Conservation (phyloP, 1,139 yeast genomes). For the Pneumocystis jirovecii region DNA sequence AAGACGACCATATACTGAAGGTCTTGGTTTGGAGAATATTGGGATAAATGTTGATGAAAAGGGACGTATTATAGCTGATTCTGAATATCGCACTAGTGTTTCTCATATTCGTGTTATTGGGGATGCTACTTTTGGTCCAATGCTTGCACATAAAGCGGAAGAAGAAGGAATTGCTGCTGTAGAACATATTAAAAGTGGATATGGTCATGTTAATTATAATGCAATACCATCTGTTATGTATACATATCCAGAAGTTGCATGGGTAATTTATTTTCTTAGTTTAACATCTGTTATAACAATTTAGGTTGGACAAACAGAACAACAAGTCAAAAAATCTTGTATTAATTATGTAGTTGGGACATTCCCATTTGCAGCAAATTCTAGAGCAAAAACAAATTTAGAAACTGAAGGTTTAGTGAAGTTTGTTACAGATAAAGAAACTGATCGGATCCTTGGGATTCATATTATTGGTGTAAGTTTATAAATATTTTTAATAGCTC, state of each 20-base stretch:
- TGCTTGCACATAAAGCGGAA: constrained; percentile 99
- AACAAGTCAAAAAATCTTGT: constrained; percentile 89
- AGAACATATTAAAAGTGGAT: constrained; percentile 82
- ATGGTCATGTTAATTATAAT: constrained; percentile 96
- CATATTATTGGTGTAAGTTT: constrained; percentile 63
- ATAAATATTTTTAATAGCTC: neutral
- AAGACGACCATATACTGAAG: constrained; percentile 92
- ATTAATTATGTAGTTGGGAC: constrained; percentile 86
- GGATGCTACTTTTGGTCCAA: constrained; percentile 95
- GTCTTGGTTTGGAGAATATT: constrained; percentile 72
- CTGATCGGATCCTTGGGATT: constrained; percentile 90
- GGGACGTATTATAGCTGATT: constrained; percentile 89
- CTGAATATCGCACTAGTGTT: constrained; percentile 80
- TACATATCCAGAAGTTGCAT: constrained; percentile 15
- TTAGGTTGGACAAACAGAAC: constrained; percentile 95
- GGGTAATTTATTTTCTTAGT: constrained; percentile 4
- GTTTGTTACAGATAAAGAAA: constrained; percentile 89
- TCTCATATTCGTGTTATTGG: constrained; percentile 95
- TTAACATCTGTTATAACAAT: constrained; percentile 61
- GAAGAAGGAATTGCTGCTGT: constrained; percentile 99
- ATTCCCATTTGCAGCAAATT: constrained; percentile 97
- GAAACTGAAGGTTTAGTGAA: constrained; percentile 97
- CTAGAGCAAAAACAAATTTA: constrained; percentile 95
- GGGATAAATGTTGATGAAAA: constrained; percentile 82
- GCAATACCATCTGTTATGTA: constrained; percentile 75